A percentile compares a stretch with the other conserved stretches of the same genome.
Evolutionary conservation across 1,284 basidiomycete genomes (phyloP).

Genomic region (Apiotrichum siamense): DNA sequence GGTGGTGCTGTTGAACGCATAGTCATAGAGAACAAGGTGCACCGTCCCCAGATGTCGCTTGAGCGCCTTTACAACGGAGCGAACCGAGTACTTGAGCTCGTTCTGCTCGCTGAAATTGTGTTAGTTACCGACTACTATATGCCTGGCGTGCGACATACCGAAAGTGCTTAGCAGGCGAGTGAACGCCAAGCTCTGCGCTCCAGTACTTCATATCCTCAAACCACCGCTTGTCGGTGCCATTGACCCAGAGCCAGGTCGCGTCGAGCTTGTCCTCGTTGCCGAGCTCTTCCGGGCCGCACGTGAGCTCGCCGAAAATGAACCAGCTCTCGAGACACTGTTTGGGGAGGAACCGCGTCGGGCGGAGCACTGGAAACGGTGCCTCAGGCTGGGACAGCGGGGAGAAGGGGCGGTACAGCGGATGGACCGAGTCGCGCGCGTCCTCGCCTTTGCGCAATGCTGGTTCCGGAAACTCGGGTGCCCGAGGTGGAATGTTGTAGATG

Average conservation of each 20-base stretch:
- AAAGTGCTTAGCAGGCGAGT: conserved; percentile 40
- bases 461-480: conserved; percentile 21
- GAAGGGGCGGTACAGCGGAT: conserved; percentile 32
- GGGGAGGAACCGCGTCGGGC: conserved; percentile 35
- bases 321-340: conserved; percentile 37
- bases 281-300: conserved; percentile 29
- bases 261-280: conserved; percentile 40
- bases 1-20: conserved; percentile 22
- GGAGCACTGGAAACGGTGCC: conserved; percentile 34
- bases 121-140: no score
- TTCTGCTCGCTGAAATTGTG: conserved; percentile 34
- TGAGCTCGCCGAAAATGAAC: conserved; percentile 37
- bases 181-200: conserved; percentile 21
- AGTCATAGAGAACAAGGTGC: conserved; percentile 41
- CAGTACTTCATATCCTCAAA: conserved; percentile 25
- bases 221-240: conserved; percentile 41
- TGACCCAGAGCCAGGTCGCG: conserved; percentile 44
- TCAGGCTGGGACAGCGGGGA: conserved; percentile 25
- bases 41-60: conserved; percentile 30
- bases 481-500: no score
- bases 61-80: conserved; percentile 37
- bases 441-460: conserved; percentile 27
- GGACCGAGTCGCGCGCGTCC: conserved; percentile 28
- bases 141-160: conserved; percentile 34
- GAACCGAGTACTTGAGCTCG: conserved; percentile 42